Percentiles rank a stretch among this genome's conserved stretches.
Conservation (phyloP, 2,329 filamentous ascomycete species). For the Colletotrichum sp. region DNA sequence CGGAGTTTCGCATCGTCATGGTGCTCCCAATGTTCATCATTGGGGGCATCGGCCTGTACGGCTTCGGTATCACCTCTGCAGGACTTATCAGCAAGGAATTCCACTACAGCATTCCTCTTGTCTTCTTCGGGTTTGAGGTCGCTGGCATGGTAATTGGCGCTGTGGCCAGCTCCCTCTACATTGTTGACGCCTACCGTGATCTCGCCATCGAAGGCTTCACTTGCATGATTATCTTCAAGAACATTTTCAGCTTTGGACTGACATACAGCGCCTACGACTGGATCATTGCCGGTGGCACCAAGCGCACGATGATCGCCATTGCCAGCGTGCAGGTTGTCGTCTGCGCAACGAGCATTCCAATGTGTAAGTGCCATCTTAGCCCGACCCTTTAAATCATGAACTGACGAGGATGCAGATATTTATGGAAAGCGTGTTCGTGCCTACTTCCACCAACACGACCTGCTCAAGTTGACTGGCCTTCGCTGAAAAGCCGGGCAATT, state of each 20-base stretch:
- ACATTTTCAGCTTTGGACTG: slow-evolving; percentile 86
- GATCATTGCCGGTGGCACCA: slow-evolving; percentile 71
- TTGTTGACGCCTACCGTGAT: slow-evolving; percentile 90
- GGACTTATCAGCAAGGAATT: slow-evolving; percentile 62
- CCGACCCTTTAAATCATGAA: neutral
- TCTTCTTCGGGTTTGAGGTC: slow-evolving; percentile 85
- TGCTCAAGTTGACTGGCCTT: slow-evolving; percentile 58
- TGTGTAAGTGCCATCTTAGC: slow-evolving; percentile 65
- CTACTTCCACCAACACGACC: slow-evolving; percentile 77
- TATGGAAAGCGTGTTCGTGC: slow-evolving; percentile 79
- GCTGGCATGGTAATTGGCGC: slow-evolving; percentile 92
- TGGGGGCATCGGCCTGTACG: slow-evolving; percentile 80
- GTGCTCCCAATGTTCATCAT: slow-evolving; percentile 83
- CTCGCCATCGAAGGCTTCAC: slow-evolving; percentile 89
- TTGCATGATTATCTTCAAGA: slow-evolving; percentile 91
- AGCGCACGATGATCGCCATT: slow-evolving; percentile 70
- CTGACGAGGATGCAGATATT: slow-evolving; percentile 58
- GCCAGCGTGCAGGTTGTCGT: slow-evolving; percentile 79
- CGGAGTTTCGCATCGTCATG: slow-evolving; percentile 86
- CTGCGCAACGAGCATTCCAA: slow-evolving; percentile 76
- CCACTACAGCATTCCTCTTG: slow-evolving; percentile 75
- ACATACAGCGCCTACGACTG: slow-evolving; percentile 87
- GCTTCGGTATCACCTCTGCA: slow-evolving; percentile 78
- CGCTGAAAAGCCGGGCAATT: slow-evolving; percentile 6
- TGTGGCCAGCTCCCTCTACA: slow-evolving; percentile 83